These are phyloP conservation scores for Mycena leptocephala DNA, from an alignment of 768 basidiomycete genomes.

Conservation along the genomic window DNA sequence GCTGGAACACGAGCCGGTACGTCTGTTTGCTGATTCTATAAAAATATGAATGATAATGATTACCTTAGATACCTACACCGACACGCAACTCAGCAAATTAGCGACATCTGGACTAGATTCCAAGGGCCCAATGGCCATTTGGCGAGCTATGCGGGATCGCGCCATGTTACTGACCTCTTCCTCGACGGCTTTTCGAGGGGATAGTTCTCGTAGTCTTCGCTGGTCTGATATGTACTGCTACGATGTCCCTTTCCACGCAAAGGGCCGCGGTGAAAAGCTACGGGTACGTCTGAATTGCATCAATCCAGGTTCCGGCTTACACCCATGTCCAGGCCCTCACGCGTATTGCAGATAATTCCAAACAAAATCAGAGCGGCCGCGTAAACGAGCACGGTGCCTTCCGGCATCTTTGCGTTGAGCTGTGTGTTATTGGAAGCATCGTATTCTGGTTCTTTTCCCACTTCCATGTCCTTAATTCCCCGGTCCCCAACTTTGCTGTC, in stretches of 20 bases:
- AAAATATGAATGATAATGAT: too few relatives aligned
- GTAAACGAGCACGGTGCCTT: constrained; percentile 51
- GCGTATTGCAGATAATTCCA: constrained; percentile 46
- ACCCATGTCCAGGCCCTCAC: constrained; percentile 42
- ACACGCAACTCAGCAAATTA: neutral
- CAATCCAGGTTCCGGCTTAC: neutral
- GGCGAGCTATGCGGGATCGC: too few relatives aligned
- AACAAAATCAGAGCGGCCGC: constrained; percentile 49
- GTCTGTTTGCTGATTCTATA: too few relatives aligned
- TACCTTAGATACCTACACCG: constrained; percentile 15
- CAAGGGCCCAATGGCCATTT: neutral
- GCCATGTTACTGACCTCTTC: too few relatives aligned
- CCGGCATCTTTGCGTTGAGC: constrained; percentile 43
- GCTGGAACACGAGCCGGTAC: neutral
- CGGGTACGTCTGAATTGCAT: too few relatives aligned
- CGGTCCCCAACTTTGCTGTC: constrained; percentile 41
- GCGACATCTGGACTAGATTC: constrained; percentile 32
- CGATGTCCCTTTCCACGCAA: constrained; percentile 23
- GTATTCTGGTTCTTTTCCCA: constrained; percentile 45
- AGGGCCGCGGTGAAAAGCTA: neutral
- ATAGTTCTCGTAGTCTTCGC: too few relatives aligned
- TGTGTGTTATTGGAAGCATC: constrained; percentile 50
- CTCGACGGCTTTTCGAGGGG: too few relatives aligned
- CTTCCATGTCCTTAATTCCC: constrained; percentile 46
- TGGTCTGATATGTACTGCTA: neutral